Evolutionary conservation across 345 rosid genomes (phyloP).

Genomic region (Rubroshorea leprosula): DNA sequence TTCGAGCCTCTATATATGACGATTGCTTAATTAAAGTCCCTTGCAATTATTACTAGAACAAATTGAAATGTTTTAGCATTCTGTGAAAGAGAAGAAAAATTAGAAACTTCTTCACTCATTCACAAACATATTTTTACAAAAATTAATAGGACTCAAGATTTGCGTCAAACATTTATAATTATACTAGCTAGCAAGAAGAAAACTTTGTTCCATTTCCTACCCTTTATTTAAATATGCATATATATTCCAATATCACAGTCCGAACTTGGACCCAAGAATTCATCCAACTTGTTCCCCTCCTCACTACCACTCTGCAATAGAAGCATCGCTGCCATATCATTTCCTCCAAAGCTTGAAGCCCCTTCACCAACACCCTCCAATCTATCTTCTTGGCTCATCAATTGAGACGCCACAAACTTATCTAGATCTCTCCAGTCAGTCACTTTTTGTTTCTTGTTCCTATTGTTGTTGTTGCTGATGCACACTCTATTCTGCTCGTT

Average conservation of each 20-base stretch:
- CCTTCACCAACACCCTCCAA: slow-evolving; percentile 15
- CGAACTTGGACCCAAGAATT: slow-evolving; percentile 37
- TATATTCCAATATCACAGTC: slow-evolving; percentile 49
- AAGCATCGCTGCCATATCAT: slow-evolving; percentile 23
- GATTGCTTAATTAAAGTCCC: no score
- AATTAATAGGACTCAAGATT: neutral
- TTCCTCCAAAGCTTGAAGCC: slow-evolving; percentile 25
- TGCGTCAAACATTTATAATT: slow-evolving; percentile 16
- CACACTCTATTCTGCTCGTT: slow-evolving; percentile 35
- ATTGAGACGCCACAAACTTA: slow-evolving; percentile 83
- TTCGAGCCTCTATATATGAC: no score
- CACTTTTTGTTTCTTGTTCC: slow-evolving; percentile 29
- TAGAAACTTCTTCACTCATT: neutral
- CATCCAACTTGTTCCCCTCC: slow-evolving; percentile 40
- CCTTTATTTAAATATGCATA: slow-evolving; percentile 49
- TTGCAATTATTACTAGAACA: neutral
- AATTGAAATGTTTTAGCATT: neutral
- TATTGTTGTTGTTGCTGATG: no score
- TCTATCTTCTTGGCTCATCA: slow-evolving; percentile 62
- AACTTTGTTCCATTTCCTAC: no score
- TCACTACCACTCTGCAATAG: slow-evolving; percentile 40
- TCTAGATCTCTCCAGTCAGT: slow-evolving; percentile 88
- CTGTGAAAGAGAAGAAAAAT: neutral
- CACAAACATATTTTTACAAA: neutral
- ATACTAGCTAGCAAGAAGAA: neutral